Evolutionary conservation across 768 basidiomycete species (phyloP).

Genomic region (Boletales sp.): DNA sequence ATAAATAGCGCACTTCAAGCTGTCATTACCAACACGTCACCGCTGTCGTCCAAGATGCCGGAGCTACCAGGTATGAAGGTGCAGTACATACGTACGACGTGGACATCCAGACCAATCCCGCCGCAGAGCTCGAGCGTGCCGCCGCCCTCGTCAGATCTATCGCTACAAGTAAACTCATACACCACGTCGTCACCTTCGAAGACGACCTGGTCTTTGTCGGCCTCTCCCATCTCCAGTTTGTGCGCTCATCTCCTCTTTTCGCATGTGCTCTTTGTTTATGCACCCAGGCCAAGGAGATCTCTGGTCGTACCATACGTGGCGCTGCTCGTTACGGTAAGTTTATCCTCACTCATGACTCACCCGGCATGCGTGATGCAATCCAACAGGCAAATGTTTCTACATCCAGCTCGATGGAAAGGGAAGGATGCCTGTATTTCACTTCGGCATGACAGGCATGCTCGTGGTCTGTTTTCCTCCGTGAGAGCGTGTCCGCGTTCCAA

Average conservation of each 20-base stretch:
- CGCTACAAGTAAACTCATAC: constrained; percentile 52
- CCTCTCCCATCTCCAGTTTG: constrained; percentile 56
- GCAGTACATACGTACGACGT: neutral
- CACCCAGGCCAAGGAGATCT: constrained; percentile 50
- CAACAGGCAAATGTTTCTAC: constrained; percentile 62
- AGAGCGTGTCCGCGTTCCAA: neutral
- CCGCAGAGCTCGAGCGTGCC: constrained; percentile 67
- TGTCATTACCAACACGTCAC: too few relatives aligned
- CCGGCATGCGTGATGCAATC: neutral
- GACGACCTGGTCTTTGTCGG: constrained; percentile 65
- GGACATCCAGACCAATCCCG: neutral
- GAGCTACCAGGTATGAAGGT: constrained; percentile 47
- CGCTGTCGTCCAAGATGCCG: constrained; percentile 32
- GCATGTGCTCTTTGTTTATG: neutral
- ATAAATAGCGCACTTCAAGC: too few relatives aligned
- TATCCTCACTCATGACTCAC: neutral
- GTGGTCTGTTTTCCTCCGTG: constrained; percentile 38
- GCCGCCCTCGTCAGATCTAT: constrained; percentile 49
- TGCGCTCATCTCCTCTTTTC: constrained; percentile 32
- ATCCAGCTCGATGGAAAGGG: constrained; percentile 60
- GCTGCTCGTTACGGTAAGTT: constrained; percentile 53
- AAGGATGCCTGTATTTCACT: constrained; percentile 66
- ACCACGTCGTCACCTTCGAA: constrained; percentile 52
- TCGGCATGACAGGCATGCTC: constrained; percentile 86
- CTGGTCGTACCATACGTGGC: constrained; percentile 43